Evolutionary conservation across 2,329 filamentous ascomycete genomes (phyloP), one percentile per base, ranked within the genome.

Genomic region (Ceratocystis eucalypticola): DNA sequence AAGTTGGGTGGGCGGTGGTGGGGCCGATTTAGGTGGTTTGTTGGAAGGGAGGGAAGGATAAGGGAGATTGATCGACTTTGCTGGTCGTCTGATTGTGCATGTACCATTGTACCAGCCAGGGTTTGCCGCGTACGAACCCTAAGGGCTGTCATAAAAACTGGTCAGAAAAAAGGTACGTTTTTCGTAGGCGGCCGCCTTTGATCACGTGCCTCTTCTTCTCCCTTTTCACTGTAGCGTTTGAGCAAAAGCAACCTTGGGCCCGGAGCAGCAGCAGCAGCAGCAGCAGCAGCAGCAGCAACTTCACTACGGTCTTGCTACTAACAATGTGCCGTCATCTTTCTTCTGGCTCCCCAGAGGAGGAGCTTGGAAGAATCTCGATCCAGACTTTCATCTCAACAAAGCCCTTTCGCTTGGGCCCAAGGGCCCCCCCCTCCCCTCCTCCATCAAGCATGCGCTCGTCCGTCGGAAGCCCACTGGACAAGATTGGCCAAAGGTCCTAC

Each of bases 391-490:
- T 59, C 53, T 59, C 28, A 59, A 30, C 53, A 59, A 59, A 37
- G 53, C 37, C 53, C 53, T 59, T 25, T 59, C 53, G 53, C 53
- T 59, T 59, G 25, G 12, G 53, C 53, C 3, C 25, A 17, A 17
- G 46, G 37, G 37, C 22, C 48, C 50, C 22, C 48, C 15, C 53
- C 22, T 33, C 53, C 28, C 15, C 53, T 17, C 28, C 28, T 17
- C 46, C 12, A 59, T 59, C 53, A 30, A 59, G 33, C 53, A 30
- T 59, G 53, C 53, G 53, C 53, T 37, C 53, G 53, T 59, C 28
- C 53, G 17, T 59, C 53, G 25, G 53, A 59, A 59, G 53, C 53
- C 53, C 15, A 59, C 53, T 59, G 15, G 22, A 59, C 25, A 59
- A 59, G 25, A 59, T 33, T 59, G 28, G 3, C 53, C 53, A 59